Evolutionary conservation across 75 land plant species (phyloP), one percentile per base, ranked within the genome.

Genomic region (Adiantum capillusveneris): DNA sequence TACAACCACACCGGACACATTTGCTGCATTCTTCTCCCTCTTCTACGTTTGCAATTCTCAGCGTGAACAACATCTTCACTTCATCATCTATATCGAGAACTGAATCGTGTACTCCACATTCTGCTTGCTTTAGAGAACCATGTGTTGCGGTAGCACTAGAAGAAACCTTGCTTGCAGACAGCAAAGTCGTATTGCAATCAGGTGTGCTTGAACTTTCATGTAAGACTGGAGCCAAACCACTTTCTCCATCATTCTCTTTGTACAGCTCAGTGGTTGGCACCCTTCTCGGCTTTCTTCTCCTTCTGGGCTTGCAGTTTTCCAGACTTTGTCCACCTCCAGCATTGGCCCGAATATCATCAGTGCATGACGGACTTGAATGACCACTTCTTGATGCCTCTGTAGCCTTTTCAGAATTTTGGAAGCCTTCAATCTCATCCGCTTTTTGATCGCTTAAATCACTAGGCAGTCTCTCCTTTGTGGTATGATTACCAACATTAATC

Each of bases 1-100:
- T 25, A 42, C 85, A 83, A 41, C 27, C 29, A 60, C 79, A 83
- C 24, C 0, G 16, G 12, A 75, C 57, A 60, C 34, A 58, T 44
- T 62, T 36, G 26, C 25, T 27, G 57, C 73, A 75, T 17, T 56
- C 68, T 31, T 83, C 85, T 11, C 59, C 27, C 54, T 29, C 59
- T 55, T 49, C 39, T 12, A 54, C 36, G 60, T 70, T 67, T 21
- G 74, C 75, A 58, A 82, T 26, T 28, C 70, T 62, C 14, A 5
- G n/a, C 49, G 71, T 31, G 26, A 83, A 75, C 31, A 57, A 72
- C 20, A 29, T 36, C 53, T 56, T 37, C 19, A 59, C 44, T 3
- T 69, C 64, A 34, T 34, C 37, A 34, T 34, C 37, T 5, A 34
- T 24, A 65, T 53, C 17, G 6, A 51, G 22, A 1, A 22, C 25